These are phyloP conservation scores for Herpetomonas tarakana DNA, from an alignment of 208 protist genomes.

Conservation along the genomic window DNA sequence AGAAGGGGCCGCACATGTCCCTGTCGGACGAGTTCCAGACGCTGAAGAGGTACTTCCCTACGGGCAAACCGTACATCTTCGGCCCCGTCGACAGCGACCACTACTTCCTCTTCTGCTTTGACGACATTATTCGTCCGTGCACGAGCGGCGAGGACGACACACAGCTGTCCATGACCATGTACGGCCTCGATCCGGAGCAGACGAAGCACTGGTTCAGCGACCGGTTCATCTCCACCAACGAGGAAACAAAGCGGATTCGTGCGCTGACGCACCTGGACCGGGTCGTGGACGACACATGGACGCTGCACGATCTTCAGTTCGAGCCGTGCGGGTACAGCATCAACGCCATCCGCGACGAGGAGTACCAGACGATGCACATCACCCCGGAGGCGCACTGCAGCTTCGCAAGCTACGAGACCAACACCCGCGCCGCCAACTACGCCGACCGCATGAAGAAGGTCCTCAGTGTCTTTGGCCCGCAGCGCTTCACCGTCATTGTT, in stretches of 20 bases:
- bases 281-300: conserved; percentile 76
- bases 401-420: conserved; percentile 95
- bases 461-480: conserved; percentile 66
- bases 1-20: conserved; percentile 83
- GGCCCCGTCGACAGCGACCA: conserved; percentile 90
- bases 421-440: conserved; percentile 68
- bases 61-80: conserved; percentile 86
- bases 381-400: conserved; percentile 93
- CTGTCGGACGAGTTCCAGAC: conserved; percentile 76
- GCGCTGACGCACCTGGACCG: conserved; percentile 53
- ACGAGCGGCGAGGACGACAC: conserved; percentile 57
- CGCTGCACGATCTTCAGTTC: conserved; percentile 89
- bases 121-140: conserved; percentile 78
- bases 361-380: conserved; percentile 96
- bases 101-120: conserved; percentile 92
- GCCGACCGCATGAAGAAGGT: conserved; percentile 54
- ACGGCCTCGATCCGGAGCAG: conserved; percentile 77
- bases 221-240: conserved; percentile 56
- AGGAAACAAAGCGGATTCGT: conserved; percentile 70
- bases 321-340: conserved; percentile 95
- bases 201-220: conserved; percentile 84
- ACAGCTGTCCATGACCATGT: conserved; percentile 91
- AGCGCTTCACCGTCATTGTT: conserved; percentile 86
- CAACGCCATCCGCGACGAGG: conserved; percentile 82
- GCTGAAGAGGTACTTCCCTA: conserved; percentile 79